Percentiles rank a stretch among this genome's conserved stretches.
Conservation (phyloP, 805 yeast genomes). For the Sungouiella thailandica region DNA sequence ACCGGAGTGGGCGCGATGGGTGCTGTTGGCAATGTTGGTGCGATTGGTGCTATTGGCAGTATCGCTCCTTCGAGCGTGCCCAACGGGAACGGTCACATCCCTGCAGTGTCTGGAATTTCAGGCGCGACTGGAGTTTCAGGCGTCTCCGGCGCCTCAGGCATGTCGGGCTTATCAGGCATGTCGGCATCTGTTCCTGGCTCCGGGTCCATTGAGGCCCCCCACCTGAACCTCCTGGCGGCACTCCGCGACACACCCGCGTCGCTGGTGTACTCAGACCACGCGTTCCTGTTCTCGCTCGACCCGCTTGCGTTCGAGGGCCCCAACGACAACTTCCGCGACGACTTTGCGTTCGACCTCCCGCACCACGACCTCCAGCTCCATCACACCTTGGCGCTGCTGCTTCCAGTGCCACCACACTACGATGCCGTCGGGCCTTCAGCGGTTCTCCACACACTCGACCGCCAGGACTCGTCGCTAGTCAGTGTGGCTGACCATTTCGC, state of each 20-base stretch:
- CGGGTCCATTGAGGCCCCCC: conserved; percentile 3
- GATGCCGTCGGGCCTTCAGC: background rate
- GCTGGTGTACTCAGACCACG: conserved; percentile 4
- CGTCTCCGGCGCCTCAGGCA: too few relatives aligned
- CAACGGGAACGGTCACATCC: background rate
- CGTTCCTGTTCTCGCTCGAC: conserved; percentile 36
- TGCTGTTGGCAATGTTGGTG: too few relatives aligned
- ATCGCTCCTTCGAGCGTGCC: too few relatives aligned
- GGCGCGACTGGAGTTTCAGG: too few relatives aligned
- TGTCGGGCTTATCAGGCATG: background rate
- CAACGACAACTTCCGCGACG: conserved; percentile 10
- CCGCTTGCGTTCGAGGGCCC: conserved; percentile 48
- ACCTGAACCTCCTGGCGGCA: conserved; percentile 17
- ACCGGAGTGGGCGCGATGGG: background rate
- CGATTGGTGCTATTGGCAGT: too few relatives aligned
- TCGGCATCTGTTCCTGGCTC: background rate
- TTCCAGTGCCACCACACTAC: background rate
- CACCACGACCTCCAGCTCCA: background rate
- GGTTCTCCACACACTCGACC: conserved; percentile 3
- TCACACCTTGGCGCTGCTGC: background rate
- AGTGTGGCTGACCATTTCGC: conserved; percentile 27
- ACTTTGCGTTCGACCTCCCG: background rate
- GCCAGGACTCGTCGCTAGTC: conserved; percentile 26
- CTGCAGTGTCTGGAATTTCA: too few relatives aligned
- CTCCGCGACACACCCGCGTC: conserved; percentile 6